Evolutionary conservation across 192 early-diverging fungal genomes (phyloP).

Genomic region (Fimicolochytrium jonesii): DNA sequence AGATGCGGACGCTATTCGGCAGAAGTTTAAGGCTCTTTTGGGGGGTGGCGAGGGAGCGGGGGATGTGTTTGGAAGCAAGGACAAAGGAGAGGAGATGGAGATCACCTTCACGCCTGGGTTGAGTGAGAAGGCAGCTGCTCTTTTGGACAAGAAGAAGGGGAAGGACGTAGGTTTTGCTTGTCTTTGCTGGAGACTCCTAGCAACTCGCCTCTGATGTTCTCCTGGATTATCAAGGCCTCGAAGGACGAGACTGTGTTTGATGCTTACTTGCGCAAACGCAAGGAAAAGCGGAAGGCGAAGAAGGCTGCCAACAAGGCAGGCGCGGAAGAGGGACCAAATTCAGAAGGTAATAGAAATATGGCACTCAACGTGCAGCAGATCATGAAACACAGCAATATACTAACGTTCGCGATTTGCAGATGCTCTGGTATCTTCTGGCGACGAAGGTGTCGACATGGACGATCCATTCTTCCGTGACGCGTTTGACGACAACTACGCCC

Average conservation of each 20-base stretch:
- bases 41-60: constrained; percentile 29
- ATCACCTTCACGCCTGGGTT: constrained; percentile 94
- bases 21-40: constrained; percentile 37
- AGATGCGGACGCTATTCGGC: constrained; percentile 26
- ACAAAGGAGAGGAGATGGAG: constrained; percentile 85
- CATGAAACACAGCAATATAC: too few relatives aligned
- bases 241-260: constrained; percentile 86
- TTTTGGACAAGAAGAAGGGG: constrained; percentile 54
- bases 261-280: constrained; percentile 71
- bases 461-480: constrained; percentile 37
- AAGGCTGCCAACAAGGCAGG: constrained; percentile 32
- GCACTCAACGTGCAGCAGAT: neutral
- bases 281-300: constrained; percentile 70
- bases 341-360: neutral
- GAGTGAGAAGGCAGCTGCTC: constrained; percentile 60
- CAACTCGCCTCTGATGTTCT: too few relatives aligned
- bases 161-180: constrained; percentile 29
- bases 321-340: neutral
- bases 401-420: too few relatives aligned
- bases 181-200: too few relatives aligned
- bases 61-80: constrained; percentile 29
- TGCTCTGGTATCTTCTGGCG: constrained; percentile 16
- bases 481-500: constrained; percentile 18
- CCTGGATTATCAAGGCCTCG: constrained; percentile 32
- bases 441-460: constrained; percentile 12